A percentile compares a stretch with the other conserved stretches of the same genome.
Evolutionary conservation across 169 alveolate genomes (phyloP).

Genomic region (Eimeria acervulina): DNA sequence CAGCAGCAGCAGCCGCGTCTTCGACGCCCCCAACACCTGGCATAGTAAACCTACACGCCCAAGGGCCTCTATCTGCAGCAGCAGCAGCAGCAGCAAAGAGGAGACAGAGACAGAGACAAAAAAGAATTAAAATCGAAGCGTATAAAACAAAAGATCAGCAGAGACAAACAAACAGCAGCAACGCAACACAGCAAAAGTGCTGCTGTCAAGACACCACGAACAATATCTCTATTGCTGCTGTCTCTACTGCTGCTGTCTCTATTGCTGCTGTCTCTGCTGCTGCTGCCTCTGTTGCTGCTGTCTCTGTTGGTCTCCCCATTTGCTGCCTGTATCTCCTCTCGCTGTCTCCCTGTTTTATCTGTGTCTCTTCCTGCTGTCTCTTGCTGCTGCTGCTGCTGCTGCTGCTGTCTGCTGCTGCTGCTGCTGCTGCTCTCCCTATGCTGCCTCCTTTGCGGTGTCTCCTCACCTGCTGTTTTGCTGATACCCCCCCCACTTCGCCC

Average conservation of each 20-base stretch:
- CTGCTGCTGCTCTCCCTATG: neutral
- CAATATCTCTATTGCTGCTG: neutral
- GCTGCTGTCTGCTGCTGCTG: constrained; percentile 23
- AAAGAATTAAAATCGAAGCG: neutral
- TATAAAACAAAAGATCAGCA: neutral
- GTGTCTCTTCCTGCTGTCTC: neutral
- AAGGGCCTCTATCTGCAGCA: constrained; percentile 37
- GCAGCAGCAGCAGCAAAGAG: constrained; percentile 48
- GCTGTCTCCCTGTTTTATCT: neutral
- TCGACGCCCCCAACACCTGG: constrained; percentile 52
- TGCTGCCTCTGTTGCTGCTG: neutral
- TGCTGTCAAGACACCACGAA: neutral
- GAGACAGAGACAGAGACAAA: neutral
- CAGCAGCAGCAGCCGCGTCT: constrained; percentile 48
- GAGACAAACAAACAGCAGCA: neutral
- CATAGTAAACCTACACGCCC: constrained; percentile 62
- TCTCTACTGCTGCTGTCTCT: neutral
- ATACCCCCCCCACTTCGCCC: neutral
- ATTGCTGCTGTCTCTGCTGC: neutral
- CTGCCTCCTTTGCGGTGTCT: too few relatives aligned
- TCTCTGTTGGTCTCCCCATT: neutral
- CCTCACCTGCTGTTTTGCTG: constrained; percentile 39
- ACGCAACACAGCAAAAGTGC: neutral
- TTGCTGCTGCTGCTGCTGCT: constrained; percentile 45
- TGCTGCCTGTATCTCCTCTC: neutral